Base-by-base conservation (phyloP, 768 basidiomycete genomes). In the Cyclocybe aegerita region DNA sequence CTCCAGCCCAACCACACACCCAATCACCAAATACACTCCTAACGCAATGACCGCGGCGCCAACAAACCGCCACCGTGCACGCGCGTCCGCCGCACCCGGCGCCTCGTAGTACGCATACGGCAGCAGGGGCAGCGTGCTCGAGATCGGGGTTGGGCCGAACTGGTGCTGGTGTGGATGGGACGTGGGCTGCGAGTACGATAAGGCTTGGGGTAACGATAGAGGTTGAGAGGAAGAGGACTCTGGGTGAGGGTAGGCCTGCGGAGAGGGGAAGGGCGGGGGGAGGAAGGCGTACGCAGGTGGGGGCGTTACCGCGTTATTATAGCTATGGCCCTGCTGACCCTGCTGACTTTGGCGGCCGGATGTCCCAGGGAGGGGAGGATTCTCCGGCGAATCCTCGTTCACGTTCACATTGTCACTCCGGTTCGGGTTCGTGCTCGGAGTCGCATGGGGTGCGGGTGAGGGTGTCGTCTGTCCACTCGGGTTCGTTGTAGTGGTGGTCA, bases 101-200 rank as follows among this genome's bases (percentile, higher is more conserved):
- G 60, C 52, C 12, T 70, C 74, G 52, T 75, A 71, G 59, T 76
- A 74, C 16, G 67, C 67, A 45, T 73, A 70, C 34, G 70, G 70
- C 15, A 73, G 58, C 7, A 69, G 52, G 1, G 58, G 56, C 46
- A 56, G 37, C 16, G 58, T 43, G 33, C 47, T 45, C 32, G 58
- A 54, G 46, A 64, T 52, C 1, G 62, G 62, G 3, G 62, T 64
- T 4, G 62, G 62, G 15, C 62, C 62, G 36, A 64, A 64, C 30
- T 43, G 46, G 29, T 53, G 57, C 37, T 51, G 35, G 12, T 58
- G 52, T 41, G 40, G 11, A 16, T 23, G 23, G 23, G 46, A 37
- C 35, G 46, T 47, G 16, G 48, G 45, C n/a, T 47, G 35, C 39
- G 46, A n/a, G 43, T 44, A 16, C 2, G 42, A 23, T 46, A 36